Evolutionary conservation across 768 basidiomycete species (phyloP).

Genomic region (Leccinellum rugosiceps): DNA sequence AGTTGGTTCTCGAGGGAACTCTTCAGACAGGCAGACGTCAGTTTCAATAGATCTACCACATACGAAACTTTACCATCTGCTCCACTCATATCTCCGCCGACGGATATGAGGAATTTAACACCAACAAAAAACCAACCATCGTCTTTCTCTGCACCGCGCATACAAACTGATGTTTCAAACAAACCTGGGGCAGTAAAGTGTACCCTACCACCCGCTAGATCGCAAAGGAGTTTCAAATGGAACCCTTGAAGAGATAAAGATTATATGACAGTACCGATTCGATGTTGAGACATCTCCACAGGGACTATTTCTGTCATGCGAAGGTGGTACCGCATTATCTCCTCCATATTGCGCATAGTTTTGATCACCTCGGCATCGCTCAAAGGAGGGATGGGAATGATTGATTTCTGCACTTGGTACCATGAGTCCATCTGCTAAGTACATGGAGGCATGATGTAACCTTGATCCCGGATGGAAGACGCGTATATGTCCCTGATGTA

Average conservation of each 20-base stretch:
- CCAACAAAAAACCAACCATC: conserved; percentile 87
- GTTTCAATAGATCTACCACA: neutral
- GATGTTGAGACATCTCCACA: conserved; percentile 71
- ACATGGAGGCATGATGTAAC: conserved; percentile 36
- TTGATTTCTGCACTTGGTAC: conserved; percentile 51
- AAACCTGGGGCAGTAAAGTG: conserved; percentile 70
- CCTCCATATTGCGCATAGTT: conserved; percentile 70
- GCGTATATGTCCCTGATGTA: conserved; percentile 79
- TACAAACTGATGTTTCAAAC: conserved; percentile 71
- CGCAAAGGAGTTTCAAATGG: conserved; percentile 18
- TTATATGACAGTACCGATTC: conserved; percentile 48
- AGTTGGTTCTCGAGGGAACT: conserved; percentile 69
- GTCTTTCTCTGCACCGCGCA: conserved; percentile 62
- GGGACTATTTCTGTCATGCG: conserved; percentile 79
- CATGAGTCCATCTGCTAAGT: conserved; percentile 20
- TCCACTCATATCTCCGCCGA: conserved; percentile 71
- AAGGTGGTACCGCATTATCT: conserved; percentile 74
- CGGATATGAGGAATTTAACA: conserved; percentile 69
- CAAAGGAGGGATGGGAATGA: conserved; percentile 63
- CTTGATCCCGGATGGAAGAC: conserved; percentile 80
- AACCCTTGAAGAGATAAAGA: conserved; percentile 12
- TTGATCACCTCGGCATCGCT: conserved; percentile 63
- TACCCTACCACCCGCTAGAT: conserved; percentile 70
- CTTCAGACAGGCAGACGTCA: conserved; percentile 33
- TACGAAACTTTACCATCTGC: conserved; percentile 53